phyloP scores from a whole-genome alignment of 2,329 filamentous ascomycete species.

The Uncinocarpus reesii region DNA sequence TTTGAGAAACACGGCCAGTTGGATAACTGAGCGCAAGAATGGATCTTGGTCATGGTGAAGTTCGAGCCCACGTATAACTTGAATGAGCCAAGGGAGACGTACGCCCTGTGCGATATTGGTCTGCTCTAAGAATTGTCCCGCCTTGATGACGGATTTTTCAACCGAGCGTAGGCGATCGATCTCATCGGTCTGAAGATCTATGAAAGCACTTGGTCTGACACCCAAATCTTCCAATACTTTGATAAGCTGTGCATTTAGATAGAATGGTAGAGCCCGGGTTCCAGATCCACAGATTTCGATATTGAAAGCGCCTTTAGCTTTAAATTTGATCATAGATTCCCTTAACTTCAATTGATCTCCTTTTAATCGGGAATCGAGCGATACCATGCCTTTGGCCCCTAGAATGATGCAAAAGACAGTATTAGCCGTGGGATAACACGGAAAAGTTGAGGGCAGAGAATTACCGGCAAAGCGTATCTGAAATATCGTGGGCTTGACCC shows the following conservation, averaged over 20 bases:
- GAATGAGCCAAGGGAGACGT: slow-evolving; percentile 53
- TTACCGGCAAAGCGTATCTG: slow-evolving; percentile 62
- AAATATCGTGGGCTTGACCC: slow-evolving; percentile 34
- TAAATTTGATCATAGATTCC: slow-evolving; percentile 71
- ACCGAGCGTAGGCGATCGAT: slow-evolving; percentile 51
- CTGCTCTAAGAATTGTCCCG: slow-evolving; percentile 54
- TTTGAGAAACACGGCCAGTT: slow-evolving; percentile 59
- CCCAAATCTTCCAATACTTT: slow-evolving; percentile 77
- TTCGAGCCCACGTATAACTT: slow-evolving; percentile 44
- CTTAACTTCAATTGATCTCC: slow-evolving; percentile 55
- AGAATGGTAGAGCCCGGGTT: slow-evolving; percentile 55
- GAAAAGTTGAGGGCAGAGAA: background rate
- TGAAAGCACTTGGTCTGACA: slow-evolving; percentile 49
- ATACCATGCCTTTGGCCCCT: slow-evolving; percentile 68
- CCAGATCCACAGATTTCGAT: slow-evolving; percentile 39
- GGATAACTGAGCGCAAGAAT: slow-evolving; percentile 61
- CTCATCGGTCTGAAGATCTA: slow-evolving; percentile 53
- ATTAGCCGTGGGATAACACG: background rate
- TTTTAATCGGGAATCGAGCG: slow-evolving; percentile 51
- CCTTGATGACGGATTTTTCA: slow-evolving; percentile 50
- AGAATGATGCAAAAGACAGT: slow-evolving; percentile 8
- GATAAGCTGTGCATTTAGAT: slow-evolving; percentile 69
- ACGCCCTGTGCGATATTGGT: slow-evolving; percentile 53
- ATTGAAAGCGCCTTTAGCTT: slow-evolving; percentile 43
- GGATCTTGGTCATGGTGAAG: slow-evolving; percentile 57